Evolutionary conservation across 495 filamentous ascomycete species (phyloP), one percentile per base, ranked within the genome.

Genomic region (Choiromyces venosus): DNA sequence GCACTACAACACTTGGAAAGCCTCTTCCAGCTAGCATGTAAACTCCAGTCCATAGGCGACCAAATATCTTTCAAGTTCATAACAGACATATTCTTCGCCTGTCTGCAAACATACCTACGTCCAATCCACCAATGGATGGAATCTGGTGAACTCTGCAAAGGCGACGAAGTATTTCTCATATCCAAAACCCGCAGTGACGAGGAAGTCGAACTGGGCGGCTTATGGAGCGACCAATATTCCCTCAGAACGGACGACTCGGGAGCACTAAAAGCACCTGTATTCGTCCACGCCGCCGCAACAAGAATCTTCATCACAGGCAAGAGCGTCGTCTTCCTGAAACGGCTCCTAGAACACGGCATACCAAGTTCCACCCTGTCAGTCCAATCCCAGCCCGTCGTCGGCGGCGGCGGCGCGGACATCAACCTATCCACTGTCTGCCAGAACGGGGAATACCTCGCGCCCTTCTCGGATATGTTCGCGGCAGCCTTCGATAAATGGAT

Each of bases 121-220:
- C 92, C 93, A 0, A 88, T 97, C 37, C 86, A 89, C 37, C 82
- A 84, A 4, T 99, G 95, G 95, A 95, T 96, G 90, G 89, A 93
- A 76, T 86, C 86, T 56, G 94, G 94, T 2, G 87, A 89, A 69
- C 82, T 96, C 18, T 84, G 86, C n/a, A 76, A 85, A 3, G 83
- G 84, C 1, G 88, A 93, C 74, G 84, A 86, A 38, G 85, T 86
- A 0, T 94, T 96, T 79, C 96, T 97, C 77, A 86, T 97, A n/a
- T 83, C 83, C 0, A 86, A 90, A 67, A 81, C 70, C 21, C 61
- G 46, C 12, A 83, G 84, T 18, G 80, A 84, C 16, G 84, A 85
- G 4, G 85, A 88, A 56, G 86, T 87, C 44, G 88, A 93, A 37
- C 81, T 88, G 18, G 84, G 86, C 25, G 87, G 87, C 14, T 81